A percentile compares a stretch with the other conserved stretches of the same genome.
phyloP scores from a whole-genome alignment of 2,329 filamentous ascomycete species.

The Hymenoscyphus repandus region DNA sequence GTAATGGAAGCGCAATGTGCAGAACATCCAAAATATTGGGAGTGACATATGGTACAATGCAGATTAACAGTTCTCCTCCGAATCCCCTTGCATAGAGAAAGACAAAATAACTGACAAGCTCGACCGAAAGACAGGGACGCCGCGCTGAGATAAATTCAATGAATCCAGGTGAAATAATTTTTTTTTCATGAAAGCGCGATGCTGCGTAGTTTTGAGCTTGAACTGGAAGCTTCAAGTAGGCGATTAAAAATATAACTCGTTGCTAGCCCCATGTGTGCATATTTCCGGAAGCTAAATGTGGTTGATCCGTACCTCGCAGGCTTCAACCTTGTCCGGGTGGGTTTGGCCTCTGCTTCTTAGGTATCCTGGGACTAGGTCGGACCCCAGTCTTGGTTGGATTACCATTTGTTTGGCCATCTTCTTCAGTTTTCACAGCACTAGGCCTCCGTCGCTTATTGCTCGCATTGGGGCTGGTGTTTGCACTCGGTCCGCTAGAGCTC shows the following conservation, averaged over 20 bases:
- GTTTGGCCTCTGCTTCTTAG: slow-evolving; percentile 33
- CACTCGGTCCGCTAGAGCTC: slow-evolving; percentile 59
- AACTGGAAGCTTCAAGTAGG: too few relatives aligned
- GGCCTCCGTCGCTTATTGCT: slow-evolving; percentile 36
- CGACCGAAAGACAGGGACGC: too few relatives aligned
- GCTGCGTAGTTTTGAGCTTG: too few relatives aligned
- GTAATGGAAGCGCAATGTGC: background rate
- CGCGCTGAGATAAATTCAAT: too few relatives aligned
- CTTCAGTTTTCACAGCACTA: slow-evolving; percentile 35
- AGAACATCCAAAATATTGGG: background rate
- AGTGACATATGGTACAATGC: background rate
- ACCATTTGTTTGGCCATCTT: slow-evolving; percentile 29
- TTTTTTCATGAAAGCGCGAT: too few relatives aligned
- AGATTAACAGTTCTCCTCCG: background rate
- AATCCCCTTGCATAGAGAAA: too few relatives aligned
- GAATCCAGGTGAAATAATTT: too few relatives aligned
- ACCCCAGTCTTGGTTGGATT: slow-evolving; percentile 29
- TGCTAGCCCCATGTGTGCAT: background rate
- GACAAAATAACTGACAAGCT: too few relatives aligned
- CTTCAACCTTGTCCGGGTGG: background rate
- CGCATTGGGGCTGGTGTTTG: slow-evolving; percentile 48
- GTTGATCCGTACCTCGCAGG: background rate
- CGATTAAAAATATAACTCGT: background rate
- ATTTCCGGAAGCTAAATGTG: background rate
- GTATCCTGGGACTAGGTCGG: slow-evolving; percentile 37